Conservation (phyloP, 164 flowering plant genomes). For the Saururus chinensis region DNA sequence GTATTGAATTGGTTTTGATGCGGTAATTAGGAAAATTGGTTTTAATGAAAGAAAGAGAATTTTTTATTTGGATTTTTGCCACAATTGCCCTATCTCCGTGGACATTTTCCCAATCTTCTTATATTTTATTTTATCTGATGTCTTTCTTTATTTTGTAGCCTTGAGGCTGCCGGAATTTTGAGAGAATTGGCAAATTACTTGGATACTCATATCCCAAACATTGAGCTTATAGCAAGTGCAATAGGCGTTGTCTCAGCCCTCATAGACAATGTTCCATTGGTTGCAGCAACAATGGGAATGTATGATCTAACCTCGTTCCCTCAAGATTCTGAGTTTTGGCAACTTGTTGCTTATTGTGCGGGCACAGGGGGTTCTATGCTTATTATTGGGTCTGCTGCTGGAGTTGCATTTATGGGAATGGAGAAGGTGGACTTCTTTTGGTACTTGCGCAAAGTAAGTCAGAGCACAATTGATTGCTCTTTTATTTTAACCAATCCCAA, state of each 20-base stretch:
- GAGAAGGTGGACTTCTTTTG: conserved; percentile 96
- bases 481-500: background rate
- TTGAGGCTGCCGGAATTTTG: conserved; percentile 92
- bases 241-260: conserved; percentile 89
- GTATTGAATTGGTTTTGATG: background rate
- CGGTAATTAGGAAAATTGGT: background rate
- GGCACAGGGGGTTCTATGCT: conserved; percentile 99
- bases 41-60: background rate
- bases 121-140: background rate
- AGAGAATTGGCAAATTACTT: conserved; percentile 89
- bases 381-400: conserved; percentile 96
- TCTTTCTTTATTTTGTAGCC: conserved; percentile 26
- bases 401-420: conserved; percentile 99
- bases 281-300: conserved; percentile 99
- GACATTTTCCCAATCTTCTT: background rate
- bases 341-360: conserved; percentile 82
- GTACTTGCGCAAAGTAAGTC: conserved; percentile 81
- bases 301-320: conserved; percentile 80
- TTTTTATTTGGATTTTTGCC: background rate
- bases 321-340: conserved; percentile 93
- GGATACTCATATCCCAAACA: conserved; percentile 70
- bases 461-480: background rate
- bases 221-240: conserved; percentile 80
- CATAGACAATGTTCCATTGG: conserved; percentile 94
- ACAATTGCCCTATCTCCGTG: background rate